Conservation (phyloP, 129 eudicot species). For the Pulicaria dysenterica region DNA sequence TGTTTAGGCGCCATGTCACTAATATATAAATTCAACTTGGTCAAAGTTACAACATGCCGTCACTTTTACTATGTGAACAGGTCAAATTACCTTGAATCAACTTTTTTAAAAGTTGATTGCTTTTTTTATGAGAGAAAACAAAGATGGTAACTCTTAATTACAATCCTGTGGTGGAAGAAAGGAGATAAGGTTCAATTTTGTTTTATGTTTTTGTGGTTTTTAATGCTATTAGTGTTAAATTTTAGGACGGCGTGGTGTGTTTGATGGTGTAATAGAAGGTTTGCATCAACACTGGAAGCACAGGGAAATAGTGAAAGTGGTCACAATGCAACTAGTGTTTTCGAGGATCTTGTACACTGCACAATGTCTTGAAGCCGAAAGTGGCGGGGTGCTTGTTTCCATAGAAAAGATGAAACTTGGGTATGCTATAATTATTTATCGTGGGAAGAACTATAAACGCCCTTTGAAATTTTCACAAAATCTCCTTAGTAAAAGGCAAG, state of each 20-base stretch:
- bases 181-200: no score
- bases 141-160: neutral
- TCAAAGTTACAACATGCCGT: neutral
- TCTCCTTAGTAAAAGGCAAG: conserved; percentile 75
- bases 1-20: neutral
- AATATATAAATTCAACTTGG: neutral
- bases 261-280: conserved; percentile 94
- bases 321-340: conserved; percentile 75
- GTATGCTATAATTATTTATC: conserved; percentile 84
- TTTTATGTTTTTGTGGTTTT: neutral
- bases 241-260: conserved; percentile 94
- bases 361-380: conserved; percentile 71
- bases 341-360: conserved; percentile 70
- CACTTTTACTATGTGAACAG: neutral
- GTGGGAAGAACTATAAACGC: conserved; percentile 93
- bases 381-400: conserved; percentile 81
- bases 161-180: neutral
- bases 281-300: conserved; percentile 99
- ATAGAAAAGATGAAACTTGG: conserved; percentile 85
- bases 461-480: conserved; percentile 50
- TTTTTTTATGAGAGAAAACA: neutral
- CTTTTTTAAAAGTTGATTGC: neutral
- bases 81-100: neutral
- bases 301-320: conserved; percentile 84
- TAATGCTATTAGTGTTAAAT: neutral